These are phyloP conservation scores for Xylariaceae sp. DNA, from an alignment of 2,329 filamentous ascomycete genomes.

Conservation along the genomic window DNA sequence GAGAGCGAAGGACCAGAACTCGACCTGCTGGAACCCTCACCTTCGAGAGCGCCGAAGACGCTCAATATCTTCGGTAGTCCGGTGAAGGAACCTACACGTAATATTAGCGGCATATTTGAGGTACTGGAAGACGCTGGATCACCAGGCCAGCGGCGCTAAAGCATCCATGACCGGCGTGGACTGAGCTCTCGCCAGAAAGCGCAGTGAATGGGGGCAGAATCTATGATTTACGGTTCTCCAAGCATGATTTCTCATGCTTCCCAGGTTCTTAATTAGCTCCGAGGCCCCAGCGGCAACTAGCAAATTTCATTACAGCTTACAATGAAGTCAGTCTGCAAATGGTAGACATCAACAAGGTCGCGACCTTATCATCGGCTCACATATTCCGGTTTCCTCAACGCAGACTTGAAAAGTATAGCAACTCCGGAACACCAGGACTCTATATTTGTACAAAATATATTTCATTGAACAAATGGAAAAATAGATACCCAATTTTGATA, in stretches of 20 bases:
- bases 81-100: constrained; percentile 26
- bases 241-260: not conserved
- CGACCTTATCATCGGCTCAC: not conserved
- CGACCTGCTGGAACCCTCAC: constrained; percentile 35
- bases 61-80: constrained; percentile 27
- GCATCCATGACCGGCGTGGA: not conserved
- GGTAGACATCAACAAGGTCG: not conserved
- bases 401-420: not conserved
- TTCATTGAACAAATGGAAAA: constrained; percentile 17
- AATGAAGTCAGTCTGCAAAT: not conserved
- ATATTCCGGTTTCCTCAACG: not conserved
- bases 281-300: not conserved
- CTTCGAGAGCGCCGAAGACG: constrained; percentile 15
- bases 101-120: constrained; percentile 39
- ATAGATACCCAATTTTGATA: constrained; percentile 20
- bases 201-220: not conserved
- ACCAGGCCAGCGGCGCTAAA: not conserved
- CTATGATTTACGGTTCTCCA: not conserved
- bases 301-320: not conserved
- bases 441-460: constrained; percentile 3
- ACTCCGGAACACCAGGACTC: not conserved
- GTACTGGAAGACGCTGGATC: constrained; percentile 28
- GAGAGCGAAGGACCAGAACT: constrained; percentile 25
- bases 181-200: not conserved
- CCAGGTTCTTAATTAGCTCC: not conserved